Conservation (phyloP, 1,139 yeast species). For the Scheffersomyces titani region DNA sequence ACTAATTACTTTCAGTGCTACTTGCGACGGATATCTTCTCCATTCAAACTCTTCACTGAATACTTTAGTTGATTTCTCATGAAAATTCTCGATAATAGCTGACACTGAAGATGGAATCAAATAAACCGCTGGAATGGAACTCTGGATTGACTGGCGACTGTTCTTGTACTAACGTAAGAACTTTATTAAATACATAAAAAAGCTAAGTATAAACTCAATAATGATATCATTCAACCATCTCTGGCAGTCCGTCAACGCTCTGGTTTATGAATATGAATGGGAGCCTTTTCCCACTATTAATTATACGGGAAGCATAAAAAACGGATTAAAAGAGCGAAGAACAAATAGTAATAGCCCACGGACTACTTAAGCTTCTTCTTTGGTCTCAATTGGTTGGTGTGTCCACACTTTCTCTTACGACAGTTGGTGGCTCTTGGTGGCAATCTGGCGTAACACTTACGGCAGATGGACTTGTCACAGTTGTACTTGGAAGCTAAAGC, state of each 20-base stretch:
- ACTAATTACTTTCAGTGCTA: neutral
- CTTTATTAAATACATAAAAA: neutral
- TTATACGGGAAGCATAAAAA: neutral
- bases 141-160: neutral
- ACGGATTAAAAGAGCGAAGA: neutral
- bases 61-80: too few relatives aligned
- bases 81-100: neutral
- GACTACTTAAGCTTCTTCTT: constrained; percentile 98
- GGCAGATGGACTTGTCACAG: constrained; percentile 99
- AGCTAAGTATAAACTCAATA: constrained; percentile 1
- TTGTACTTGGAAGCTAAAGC: constrained; percentile 99
- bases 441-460: constrained; percentile 99
- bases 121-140: neutral
- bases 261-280: neutral
- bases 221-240: neutral
- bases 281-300: neutral
- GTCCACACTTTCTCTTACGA: constrained; percentile 99
- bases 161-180: neutral
- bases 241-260: neutral
- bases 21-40: neutral
- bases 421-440: constrained; percentile 99
- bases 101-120: neutral
- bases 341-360: constrained; percentile 18
- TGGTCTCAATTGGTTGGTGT: constrained; percentile 99
- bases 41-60: too few relatives aligned